Evolutionary conservation across 2,329 filamentous ascomycete genomes (phyloP), one percentile per base, ranked within the genome.

Genomic region (Celoporthe dispersa): DNA sequence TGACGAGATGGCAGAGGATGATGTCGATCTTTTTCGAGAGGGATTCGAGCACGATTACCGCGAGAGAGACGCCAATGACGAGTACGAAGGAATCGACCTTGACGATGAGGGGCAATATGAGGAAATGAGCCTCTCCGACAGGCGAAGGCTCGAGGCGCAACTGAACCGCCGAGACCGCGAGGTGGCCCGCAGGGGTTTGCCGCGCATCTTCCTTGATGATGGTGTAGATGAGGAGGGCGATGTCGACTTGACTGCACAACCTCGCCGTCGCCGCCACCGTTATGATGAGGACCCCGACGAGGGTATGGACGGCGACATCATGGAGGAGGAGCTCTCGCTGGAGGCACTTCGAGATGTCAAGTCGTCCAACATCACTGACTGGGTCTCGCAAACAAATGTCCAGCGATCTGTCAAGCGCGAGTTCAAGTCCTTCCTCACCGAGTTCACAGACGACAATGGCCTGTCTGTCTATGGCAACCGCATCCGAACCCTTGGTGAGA

Each of bases 271-370:
- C 66, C 90, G 96, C 75, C 93, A 96, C 80, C 89, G 92, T 75
- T 99, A 98, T 77, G 96, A 99, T 74, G 97, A 99, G 81, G 94
- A 97, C 55, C 90, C 91, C 16, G 94, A 98, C 74, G 94, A 97
- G 74, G 92, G 94, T 72, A 94, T 97, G 90, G 93, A 91, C 70
- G 93, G 92, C 63, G 94, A 98, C 77, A 94, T 97, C 73, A 95
- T 98, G 92, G 93, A 97, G 73, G 95, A 97, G 79, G 94, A 98
- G 80, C 87, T 99, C 28, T 94, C 94, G 1, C 87, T 98, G 0
- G 95, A 98, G 81, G 94, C 93, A 16, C 85, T 99, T 57, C 90
- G 92, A 72, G 96, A 99, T 79, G 91, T 98, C 73, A 99, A 99
- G 80, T 94, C 96, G 25, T 88, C 94, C 25, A 97, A 92, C 75